These are phyloP conservation scores for Paramecium pentaurelia DNA, from an alignment of 73 alveolate species.

Conservation along the genomic window DNA sequence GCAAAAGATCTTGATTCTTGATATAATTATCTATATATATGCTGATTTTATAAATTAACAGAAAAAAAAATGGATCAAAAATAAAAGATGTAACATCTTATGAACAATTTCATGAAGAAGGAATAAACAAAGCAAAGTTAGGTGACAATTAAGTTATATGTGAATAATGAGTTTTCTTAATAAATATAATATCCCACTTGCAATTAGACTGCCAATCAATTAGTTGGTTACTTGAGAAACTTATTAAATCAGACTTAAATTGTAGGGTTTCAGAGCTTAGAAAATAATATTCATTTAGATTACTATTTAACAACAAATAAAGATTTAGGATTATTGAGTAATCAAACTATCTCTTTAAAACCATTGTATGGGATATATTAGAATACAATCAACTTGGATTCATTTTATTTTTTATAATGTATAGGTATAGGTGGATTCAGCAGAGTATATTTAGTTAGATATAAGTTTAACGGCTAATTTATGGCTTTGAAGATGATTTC, in stretches of 20 bases:
- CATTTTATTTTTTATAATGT: conserved; percentile 65
- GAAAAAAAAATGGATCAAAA: conserved; percentile 12
- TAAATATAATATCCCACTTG: background rate
- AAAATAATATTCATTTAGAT: background rate
- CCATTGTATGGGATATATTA: conserved; percentile 7
- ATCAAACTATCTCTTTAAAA: background rate
- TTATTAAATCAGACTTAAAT: background rate
- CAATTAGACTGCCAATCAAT: background rate
- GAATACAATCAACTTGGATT: background rate
- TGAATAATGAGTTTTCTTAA: conserved; percentile 14
- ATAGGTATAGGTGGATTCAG: conserved; percentile 91
- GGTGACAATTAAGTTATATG: background rate
- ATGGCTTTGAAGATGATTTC: conserved; percentile 79
- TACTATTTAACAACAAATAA: conserved; percentile 15
- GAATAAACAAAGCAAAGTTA: background rate
- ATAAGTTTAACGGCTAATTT: conserved; percentile 79
- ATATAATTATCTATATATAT: background rate
- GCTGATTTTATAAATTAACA: background rate
- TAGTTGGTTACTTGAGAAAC: background rate
- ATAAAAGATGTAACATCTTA: background rate
- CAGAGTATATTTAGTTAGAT: conserved; percentile 75
- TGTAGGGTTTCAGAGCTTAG: conserved; percentile 10
- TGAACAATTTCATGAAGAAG: background rate
- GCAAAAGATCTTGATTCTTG: conserved; percentile 46
- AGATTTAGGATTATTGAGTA: background rate